Evolutionary conservation across 805 yeast genomes (phyloP).

Genomic region (Isabelozyma gotoi): DNA sequence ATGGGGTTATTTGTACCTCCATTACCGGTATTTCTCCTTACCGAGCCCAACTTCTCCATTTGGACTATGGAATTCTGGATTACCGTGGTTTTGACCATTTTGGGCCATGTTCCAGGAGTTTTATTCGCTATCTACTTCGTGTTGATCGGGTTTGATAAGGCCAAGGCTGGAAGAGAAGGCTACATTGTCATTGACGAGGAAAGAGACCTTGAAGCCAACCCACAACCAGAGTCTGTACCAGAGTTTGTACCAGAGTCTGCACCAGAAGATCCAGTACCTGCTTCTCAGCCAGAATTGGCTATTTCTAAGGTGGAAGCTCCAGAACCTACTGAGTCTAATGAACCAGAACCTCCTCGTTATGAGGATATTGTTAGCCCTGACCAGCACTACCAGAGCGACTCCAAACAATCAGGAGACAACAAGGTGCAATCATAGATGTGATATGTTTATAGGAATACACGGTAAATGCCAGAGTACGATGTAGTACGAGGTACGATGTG

Average conservation of each 20-base stretch:
- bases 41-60: slow-evolving; percentile 24
- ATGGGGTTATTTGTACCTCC: slow-evolving; percentile 39
- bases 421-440: slow-evolving; percentile 23
- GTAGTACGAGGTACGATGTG: too few relatives aligned
- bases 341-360: slow-evolving; percentile 20
- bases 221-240: not conserved
- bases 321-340: not conserved
- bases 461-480: too few relatives aligned
- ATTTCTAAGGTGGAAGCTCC: not conserved
- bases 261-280: not conserved
- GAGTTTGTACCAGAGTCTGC: not conserved
- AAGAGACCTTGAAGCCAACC: slow-evolving; percentile 4
- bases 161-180: slow-evolving; percentile 9
- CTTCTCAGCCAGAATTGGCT: not conserved
- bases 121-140: slow-evolving; percentile 30
- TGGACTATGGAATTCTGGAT: slow-evolving; percentile 34
- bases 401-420: slow-evolving; percentile 22
- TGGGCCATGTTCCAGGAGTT: slow-evolving; percentile 35
- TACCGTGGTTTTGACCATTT: slow-evolving; percentile 27
- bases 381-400: slow-evolving; percentile 4
- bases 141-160: not conserved
- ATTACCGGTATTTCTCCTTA: slow-evolving; percentile 32
- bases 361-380: slow-evolving; percentile 20
- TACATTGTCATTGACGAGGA: slow-evolving; percentile 24
- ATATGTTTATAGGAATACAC: not conserved